Evolutionary conservation across 2,329 filamentous ascomycete genomes (phyloP).

Genomic region (Penicillium sp.): DNA sequence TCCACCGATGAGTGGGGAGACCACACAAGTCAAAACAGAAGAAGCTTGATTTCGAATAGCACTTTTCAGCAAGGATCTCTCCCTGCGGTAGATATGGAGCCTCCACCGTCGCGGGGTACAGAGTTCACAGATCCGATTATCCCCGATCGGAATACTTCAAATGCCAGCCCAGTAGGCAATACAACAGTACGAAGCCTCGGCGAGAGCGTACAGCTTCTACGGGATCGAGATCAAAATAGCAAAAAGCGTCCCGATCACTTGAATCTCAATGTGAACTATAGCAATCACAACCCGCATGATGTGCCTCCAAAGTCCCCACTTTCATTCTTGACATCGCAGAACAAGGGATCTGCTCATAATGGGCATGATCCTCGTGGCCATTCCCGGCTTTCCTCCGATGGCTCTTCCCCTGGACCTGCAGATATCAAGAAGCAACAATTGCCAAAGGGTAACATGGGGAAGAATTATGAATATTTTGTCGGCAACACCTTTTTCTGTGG

Average conservation of each 20-base stretch:
- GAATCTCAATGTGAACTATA: constrained; percentile 62
- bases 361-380: constrained; percentile 64
- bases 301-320: constrained; percentile 69
- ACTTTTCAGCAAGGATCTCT: constrained; percentile 41
- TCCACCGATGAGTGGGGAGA: constrained; percentile 47
- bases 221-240: constrained; percentile 48
- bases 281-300: constrained; percentile 53
- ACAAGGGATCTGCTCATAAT: constrained; percentile 50
- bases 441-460: constrained; percentile 52
- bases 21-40: constrained; percentile 52
- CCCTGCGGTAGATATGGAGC: constrained; percentile 47
- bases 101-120: constrained; percentile 74
- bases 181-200: constrained; percentile 64
- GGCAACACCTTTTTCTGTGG: constrained; percentile 91
- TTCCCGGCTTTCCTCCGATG: constrained; percentile 79
- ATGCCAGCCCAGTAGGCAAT: constrained; percentile 67
- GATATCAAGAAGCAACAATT: constrained; percentile 44
- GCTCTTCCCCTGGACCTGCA: constrained; percentile 68
- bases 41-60: constrained; percentile 60
- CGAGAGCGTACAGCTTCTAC: constrained; percentile 77
- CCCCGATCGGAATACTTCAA: constrained; percentile 68
- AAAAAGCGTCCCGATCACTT: constrained; percentile 45
- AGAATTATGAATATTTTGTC: constrained; percentile 88
- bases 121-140: constrained; percentile 75
- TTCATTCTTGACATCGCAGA: constrained; percentile 68